These are phyloP conservation scores for Artemisia annua DNA, from an alignment of 129 eudicot species.

Conservation along the genomic window DNA sequence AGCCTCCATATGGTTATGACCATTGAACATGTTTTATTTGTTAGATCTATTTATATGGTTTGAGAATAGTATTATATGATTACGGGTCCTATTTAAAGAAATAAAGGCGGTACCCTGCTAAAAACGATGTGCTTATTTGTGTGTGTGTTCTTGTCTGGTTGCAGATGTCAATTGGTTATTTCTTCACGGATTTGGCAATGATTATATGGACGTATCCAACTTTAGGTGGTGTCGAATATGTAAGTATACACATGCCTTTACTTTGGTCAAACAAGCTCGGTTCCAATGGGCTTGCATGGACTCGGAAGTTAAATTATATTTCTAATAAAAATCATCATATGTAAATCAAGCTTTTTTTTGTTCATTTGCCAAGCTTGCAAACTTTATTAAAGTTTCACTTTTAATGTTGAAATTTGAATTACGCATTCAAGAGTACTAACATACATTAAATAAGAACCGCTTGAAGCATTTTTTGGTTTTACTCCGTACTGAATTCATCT, in stretches of 20 bases:
- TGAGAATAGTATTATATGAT: neutral
- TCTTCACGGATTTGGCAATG: constrained; percentile 80
- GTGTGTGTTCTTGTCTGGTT: constrained; percentile 20
- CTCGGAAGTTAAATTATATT: neutral
- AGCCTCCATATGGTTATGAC: neutral
- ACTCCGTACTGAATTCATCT: neutral
- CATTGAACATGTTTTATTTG: constrained; percentile 1
- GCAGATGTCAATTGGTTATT: constrained; percentile 91
- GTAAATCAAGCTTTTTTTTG: no score
- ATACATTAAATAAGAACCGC: no score
- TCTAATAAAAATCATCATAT: neutral
- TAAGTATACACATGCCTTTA: constrained; percentile 43
- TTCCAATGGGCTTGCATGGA: neutral
- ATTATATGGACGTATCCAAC: constrained; percentile 78
- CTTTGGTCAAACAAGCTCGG: neutral
- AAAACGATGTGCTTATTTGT: constrained; percentile 13
- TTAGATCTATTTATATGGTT: neutral
- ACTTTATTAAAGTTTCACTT: neutral
- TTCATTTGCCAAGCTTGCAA: neutral
- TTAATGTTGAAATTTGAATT: neutral
- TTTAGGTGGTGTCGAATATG: constrained; percentile 90
- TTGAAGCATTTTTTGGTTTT: neutral
- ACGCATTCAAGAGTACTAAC: neutral
- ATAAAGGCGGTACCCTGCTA: neutral
- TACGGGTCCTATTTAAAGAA: neutral